Evolutionary conservation across 345 rosid species (phyloP).

Genomic region (Syzygium aromaticum): DNA sequence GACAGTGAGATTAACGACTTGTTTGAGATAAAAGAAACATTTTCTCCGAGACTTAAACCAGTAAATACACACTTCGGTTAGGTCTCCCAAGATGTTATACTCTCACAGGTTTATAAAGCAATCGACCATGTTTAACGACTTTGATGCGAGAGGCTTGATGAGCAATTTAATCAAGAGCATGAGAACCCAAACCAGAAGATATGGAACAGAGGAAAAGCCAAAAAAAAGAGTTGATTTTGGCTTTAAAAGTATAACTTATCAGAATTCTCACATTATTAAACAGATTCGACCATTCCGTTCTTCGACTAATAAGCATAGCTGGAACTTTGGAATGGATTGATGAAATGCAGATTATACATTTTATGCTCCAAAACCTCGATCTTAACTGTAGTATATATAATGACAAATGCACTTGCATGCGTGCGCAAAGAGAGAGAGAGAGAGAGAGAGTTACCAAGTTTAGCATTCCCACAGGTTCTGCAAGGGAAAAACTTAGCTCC

Average conservation of each 20-base stretch:
- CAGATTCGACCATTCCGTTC: background rate
- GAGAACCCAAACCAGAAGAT: background rate
- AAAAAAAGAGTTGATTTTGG: background rate
- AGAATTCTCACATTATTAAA: background rate
- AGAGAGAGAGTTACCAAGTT: conserved; percentile 31
- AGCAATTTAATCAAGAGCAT: background rate
- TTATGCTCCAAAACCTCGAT: background rate
- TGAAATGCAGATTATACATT: background rate
- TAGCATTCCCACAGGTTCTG: conserved; percentile 61
- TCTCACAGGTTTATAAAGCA: background rate
- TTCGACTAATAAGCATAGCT: background rate
- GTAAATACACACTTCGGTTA: background rate
- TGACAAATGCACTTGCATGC: background rate
- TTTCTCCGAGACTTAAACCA: background rate
- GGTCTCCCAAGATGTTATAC: background rate
- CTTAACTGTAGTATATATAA: background rate
- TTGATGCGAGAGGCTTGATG: background rate
- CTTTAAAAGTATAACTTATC: background rate
- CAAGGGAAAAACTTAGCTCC: conserved; percentile 65
- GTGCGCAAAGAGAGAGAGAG: background rate
- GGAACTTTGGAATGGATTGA: background rate
- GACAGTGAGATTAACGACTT: background rate
- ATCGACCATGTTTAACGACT: background rate
- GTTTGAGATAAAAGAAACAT: background rate
- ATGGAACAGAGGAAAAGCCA: background rate